Conservation (phyloP, 2,329 filamentous ascomycete genomes). For the Rhynchosporium graminicola region DNA sequence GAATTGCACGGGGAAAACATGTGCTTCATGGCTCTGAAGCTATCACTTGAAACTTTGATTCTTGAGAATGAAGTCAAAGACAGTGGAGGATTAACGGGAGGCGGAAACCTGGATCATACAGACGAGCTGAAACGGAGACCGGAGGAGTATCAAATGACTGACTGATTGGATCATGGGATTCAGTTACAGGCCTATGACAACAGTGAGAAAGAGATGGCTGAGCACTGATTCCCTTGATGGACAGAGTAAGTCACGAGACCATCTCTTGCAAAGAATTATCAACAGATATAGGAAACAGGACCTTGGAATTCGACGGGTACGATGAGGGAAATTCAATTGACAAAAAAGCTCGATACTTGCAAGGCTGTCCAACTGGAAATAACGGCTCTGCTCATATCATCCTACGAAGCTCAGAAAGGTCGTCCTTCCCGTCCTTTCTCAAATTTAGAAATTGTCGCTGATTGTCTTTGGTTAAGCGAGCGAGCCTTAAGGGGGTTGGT, state of each 20-base stretch:
- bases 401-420: too few species aligned
- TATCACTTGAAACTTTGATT: constrained; percentile 35
- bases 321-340: too few species aligned
- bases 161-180: constrained; percentile 34
- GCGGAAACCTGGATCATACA: background rate
- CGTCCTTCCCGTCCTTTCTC: too few species aligned
- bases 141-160: constrained; percentile 33
- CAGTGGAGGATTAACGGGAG: background rate
- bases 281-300: background rate
- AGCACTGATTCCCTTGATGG: background rate
- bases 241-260: too few species aligned
- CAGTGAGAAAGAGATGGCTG: constrained; percentile 22
- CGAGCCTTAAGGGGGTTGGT: too few species aligned
- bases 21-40: constrained; percentile 37
- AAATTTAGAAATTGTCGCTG: too few species aligned
- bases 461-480: too few species aligned
- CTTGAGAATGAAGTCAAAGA: constrained; percentile 34
- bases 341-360: too few species aligned
- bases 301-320: too few species aligned
- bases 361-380: too few species aligned
- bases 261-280: background rate
- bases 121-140: constrained; percentile 26
- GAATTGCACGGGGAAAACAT: constrained; percentile 41
- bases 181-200: constrained; percentile 41
- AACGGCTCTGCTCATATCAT: too few species aligned